Base-by-base conservation (phyloP, 176 grass and related monocot genomes). In the Carex myosuroides region DNA sequence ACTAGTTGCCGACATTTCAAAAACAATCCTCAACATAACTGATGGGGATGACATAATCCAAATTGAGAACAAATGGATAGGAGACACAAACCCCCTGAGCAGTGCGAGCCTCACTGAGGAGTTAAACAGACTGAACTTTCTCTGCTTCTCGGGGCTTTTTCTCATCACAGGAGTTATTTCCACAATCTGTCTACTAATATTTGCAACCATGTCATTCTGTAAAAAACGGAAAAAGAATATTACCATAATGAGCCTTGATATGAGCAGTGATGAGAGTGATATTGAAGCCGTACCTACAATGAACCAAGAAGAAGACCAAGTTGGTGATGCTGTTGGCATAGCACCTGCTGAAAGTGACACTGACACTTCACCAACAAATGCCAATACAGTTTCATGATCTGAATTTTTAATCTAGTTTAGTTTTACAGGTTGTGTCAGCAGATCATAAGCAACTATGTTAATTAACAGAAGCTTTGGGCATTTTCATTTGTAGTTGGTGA, bases 111-210 rank as follows among this genome's bases (percentile, higher is more conserved):
- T 20, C 75, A 62, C 88, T 64, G 84, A 6, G 13, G 55, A 86
- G n/a, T 84, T 88, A 39, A 64, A 81, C 52, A 86, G 85, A 14
- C 89, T 97, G 56, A 83, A 64, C 78, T 85, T 88, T 74, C 3
- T 2, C 20, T 91, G 85, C 88, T 97, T 97, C 80, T 90, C 81
- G 92, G 94, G 88, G 0, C 89, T 97, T 2, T 97, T 97, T 84
- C 85, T 89, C 58, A 26, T 97, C 71, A 97, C 89, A 14, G 90
- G 91, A 81, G 60, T 14, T 77, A 85, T 88, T 55, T 93, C 90
- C 6, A 79, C 14, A 6, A 26, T 59, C 30, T 33, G 6, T 6
- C 20, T 79, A 18, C 26, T 79, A 10, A 58, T 79, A 58, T 46
- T 2, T 44, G 24, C 62, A 64, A 4, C 11, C 9, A 20, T 44